Conservation (phyloP, 495 filamentous ascomycete species). For the Hypomontagnella monticulosa region DNA sequence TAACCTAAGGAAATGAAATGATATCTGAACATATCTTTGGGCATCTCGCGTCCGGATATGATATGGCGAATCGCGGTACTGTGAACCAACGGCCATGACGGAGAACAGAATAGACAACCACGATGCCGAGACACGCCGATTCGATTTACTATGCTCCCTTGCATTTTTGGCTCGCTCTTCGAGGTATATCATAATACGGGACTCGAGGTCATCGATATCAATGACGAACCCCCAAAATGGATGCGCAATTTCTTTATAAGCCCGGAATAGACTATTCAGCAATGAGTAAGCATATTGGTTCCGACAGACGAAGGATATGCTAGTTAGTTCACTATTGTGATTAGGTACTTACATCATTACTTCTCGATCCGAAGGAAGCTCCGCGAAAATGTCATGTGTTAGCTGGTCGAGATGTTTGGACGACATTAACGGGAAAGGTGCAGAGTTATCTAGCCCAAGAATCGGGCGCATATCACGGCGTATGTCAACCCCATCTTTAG, state of each 20-base stretch:
- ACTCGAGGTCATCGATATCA: constrained; percentile 73
- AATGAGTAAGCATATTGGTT: neutral
- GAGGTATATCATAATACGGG: constrained; percentile 71
- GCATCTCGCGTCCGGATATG: constrained; percentile 61
- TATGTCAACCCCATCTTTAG: constrained; percentile 59
- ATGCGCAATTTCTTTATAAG: constrained; percentile 79
- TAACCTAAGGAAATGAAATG: constrained; percentile 64
- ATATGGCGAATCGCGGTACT: constrained; percentile 76
- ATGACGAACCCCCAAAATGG: constrained; percentile 83
- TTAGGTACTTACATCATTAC: constrained; percentile 63
- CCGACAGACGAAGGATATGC: neutral
- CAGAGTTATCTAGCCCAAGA: constrained; percentile 83
- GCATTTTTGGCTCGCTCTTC: constrained; percentile 68
- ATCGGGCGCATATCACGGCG: constrained; percentile 77
- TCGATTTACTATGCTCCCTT: constrained; percentile 57
- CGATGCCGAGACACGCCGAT: constrained; percentile 66
- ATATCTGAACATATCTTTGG: constrained; percentile 66
- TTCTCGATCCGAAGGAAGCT: constrained; percentile 71
- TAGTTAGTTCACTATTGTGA: constrained; percentile 9
- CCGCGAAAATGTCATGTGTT: constrained; percentile 72
- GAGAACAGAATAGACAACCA: constrained; percentile 82
- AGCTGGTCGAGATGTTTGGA: constrained; percentile 74
- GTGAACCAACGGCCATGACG: constrained; percentile 81
- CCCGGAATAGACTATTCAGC: constrained; percentile 68
- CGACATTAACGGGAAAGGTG: constrained; percentile 86